phyloP scores from a whole-genome alignment of 2,329 filamentous ascomycete species.

The Neofusicoccum laricinum region DNA sequence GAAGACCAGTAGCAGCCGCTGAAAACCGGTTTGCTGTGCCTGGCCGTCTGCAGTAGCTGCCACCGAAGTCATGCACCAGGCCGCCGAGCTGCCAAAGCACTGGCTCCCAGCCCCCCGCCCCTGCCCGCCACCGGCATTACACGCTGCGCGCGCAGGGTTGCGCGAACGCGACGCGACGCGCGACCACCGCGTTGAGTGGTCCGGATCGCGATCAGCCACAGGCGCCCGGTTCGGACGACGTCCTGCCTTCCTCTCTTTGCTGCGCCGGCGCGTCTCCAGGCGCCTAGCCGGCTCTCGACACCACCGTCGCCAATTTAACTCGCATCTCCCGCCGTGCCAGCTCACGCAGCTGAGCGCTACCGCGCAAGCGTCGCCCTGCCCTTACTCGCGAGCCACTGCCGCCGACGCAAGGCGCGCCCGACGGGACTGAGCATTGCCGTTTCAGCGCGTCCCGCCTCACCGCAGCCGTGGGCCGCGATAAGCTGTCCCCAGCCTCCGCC shows the following conservation, averaged over 20 bases:
- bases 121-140: neutral
- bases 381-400: conserved; percentile 3
- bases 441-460: conserved; percentile 3
- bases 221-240: neutral
- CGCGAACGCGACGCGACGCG: conserved; percentile 8
- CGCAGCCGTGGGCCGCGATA: neutral
- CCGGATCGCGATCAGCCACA: neutral
- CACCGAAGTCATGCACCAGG: neutral
- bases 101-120: neutral
- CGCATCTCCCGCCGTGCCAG: neutral
- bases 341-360: neutral
- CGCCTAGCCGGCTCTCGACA: neutral
- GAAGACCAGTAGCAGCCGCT: neutral
- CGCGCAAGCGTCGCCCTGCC: neutral
- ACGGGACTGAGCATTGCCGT: neutral
- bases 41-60: neutral
- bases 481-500: conserved; percentile 3
- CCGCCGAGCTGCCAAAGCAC: neutral
- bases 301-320: neutral
- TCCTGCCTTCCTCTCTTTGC: neutral
- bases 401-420: conserved; percentile 3
- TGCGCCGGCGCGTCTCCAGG: neutral
- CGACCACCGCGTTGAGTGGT: neutral
- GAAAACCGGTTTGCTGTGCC: neutral
- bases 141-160: neutral